Evolutionary conservation across 1,139 yeast species (phyloP).

Genomic region (Candida sp.): DNA sequence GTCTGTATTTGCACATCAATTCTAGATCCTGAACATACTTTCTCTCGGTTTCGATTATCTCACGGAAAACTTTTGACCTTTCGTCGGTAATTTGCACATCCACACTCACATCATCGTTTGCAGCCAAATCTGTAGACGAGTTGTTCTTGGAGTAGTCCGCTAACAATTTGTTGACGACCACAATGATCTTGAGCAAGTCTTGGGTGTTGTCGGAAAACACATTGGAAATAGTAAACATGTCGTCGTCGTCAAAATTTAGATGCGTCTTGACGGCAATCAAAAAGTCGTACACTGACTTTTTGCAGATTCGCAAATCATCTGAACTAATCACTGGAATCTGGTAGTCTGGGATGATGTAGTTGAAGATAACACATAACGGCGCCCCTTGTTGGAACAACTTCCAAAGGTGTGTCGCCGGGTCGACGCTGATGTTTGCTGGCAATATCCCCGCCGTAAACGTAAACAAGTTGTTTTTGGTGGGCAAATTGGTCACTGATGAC

Average conservation of each 20-base stretch:
- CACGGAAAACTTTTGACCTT: conserved; percentile 81
- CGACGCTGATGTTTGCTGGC: conserved; percentile 76
- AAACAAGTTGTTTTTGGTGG: conserved; percentile 33
- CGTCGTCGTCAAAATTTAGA: conserved; percentile 74
- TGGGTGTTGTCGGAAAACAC: conserved; percentile 85
- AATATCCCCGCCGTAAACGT: conserved; percentile 79
- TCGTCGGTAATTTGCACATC: conserved; percentile 49
- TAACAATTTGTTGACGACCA: conserved; percentile 65
- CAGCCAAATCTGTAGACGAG: conserved; percentile 1
- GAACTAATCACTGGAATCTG: conserved; percentile 60
- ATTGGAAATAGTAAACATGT: conserved; percentile 85
- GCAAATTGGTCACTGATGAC: conserved; percentile 3
- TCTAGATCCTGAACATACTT: conserved; percentile 93
- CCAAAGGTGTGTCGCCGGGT: conserved; percentile 93
- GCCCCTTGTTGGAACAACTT: conserved; percentile 91
- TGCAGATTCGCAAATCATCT: conserved; percentile 84
- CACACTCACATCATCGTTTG: conserved; percentile 17
- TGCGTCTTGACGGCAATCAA: conserved; percentile 85
- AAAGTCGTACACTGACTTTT: conserved; percentile 90
- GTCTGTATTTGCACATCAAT: conserved; percentile 66
- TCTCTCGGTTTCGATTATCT: conserved; percentile 87
- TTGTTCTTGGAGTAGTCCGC: conserved; percentile 3
- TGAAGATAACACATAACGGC: conserved; percentile 86
- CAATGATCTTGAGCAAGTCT: conserved; percentile 74
- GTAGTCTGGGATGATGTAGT: conserved; percentile 51